A percentile compares a stretch with the other conserved stretches of the same genome.
Conservation (phyloP, 2,329 filamentous ascomycete genomes). For the Rhinocladiella mackenziei region DNA sequence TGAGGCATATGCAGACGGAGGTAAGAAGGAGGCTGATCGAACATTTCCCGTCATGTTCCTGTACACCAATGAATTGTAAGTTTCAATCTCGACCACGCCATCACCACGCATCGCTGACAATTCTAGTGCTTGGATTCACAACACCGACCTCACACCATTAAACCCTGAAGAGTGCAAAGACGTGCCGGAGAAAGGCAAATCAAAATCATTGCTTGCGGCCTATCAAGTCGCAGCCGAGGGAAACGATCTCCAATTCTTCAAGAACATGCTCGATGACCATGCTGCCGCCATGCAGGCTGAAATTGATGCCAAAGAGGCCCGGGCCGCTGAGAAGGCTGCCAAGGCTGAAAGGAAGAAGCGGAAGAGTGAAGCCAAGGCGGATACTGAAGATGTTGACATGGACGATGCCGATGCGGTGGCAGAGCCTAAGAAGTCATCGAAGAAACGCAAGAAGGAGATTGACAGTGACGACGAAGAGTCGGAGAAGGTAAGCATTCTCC, state of each 20-base stretch:
- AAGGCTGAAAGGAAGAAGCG: constrained; percentile 53
- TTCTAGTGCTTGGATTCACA: constrained; percentile 81
- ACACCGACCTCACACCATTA: constrained; percentile 74
- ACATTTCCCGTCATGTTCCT: constrained; percentile 96
- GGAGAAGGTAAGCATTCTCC: constrained; percentile 53
- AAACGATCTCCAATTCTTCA: constrained; percentile 76
- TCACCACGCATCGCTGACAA: constrained; percentile 20
- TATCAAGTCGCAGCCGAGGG: constrained; percentile 75
- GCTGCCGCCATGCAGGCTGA: constrained; percentile 54
- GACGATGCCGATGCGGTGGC: constrained; percentile 48
- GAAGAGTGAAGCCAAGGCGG: constrained; percentile 40
- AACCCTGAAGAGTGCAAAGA: constrained; percentile 67
- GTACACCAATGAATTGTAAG: constrained; percentile 94
- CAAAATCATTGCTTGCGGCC: constrained; percentile 74
- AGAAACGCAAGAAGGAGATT: constrained; percentile 76
- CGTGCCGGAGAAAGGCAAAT: constrained; percentile 65
- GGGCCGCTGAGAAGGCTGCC: constrained; percentile 54
- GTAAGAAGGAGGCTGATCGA: constrained; percentile 77
- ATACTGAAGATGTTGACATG: constrained; percentile 47
- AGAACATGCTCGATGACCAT: constrained; percentile 65
- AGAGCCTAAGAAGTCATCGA: constrained; percentile 55
- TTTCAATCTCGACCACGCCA: constrained; percentile 32
- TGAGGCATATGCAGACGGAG: constrained; percentile 80
- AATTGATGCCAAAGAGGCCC: constrained; percentile 63
- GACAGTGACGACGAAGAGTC: constrained; percentile 69